These are phyloP conservation scores for Mycena maculata DNA, from an alignment of 768 basidiomycete genomes.

Conservation along the genomic window DNA sequence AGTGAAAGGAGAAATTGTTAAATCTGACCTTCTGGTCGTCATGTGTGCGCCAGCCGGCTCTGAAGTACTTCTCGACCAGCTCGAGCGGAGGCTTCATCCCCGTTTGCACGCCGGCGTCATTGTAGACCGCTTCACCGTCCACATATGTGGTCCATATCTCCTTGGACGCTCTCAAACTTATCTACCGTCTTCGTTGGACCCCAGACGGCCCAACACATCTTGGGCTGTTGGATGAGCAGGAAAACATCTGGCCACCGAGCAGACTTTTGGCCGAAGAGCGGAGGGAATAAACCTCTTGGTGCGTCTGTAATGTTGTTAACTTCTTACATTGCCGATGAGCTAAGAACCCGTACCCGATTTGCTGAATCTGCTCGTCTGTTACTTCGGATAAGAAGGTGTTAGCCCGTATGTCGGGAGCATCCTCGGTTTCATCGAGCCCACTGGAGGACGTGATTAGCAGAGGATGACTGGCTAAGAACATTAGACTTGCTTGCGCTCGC, in stretches of 20 bases:
- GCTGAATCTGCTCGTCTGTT: constrained; percentile 37
- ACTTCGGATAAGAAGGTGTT: constrained; percentile 22
- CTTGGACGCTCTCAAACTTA: constrained; percentile 25
- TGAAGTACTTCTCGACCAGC: constrained; percentile 37
- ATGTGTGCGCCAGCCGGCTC: neutral
- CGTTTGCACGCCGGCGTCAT: constrained; percentile 32
- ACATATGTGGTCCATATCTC: constrained; percentile 37
- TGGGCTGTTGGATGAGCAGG: constrained; percentile 34
- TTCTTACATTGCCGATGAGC: constrained; percentile 42
- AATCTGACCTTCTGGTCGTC: neutral
- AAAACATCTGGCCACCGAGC: constrained; percentile 41
- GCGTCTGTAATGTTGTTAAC: constrained; percentile 21
- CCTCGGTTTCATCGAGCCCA: constrained; percentile 4
- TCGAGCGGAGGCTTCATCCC: constrained; percentile 43
- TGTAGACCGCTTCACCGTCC: constrained; percentile 34
- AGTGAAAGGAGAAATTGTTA: too few relatives aligned
- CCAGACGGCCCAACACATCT: constrained; percentile 42
- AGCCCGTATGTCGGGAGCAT: constrained; percentile 31
- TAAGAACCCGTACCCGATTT: constrained; percentile 41
- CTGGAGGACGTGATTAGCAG: neutral
- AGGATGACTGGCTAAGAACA: too few relatives aligned
- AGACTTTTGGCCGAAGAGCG: constrained; percentile 38
- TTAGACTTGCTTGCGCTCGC: constrained; percentile 1
- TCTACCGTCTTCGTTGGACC: constrained; percentile 38
- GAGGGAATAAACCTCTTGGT: constrained; percentile 29